Evolutionary conservation across 805 yeast species (phyloP).

Genomic region (Zygotorulaspora florentina): DNA sequence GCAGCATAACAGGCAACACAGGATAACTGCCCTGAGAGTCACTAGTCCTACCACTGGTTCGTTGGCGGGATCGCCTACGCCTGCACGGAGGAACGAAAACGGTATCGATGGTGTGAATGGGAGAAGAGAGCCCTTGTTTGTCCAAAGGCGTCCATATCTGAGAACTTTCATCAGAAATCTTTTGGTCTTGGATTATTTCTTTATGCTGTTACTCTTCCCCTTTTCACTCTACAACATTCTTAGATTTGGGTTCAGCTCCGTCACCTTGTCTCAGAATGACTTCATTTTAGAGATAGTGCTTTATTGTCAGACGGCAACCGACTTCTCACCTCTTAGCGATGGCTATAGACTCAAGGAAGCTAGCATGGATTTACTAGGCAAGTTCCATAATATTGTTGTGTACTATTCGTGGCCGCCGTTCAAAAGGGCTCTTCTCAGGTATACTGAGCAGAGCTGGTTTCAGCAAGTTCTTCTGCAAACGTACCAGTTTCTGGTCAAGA

Average conservation of each 20-base stretch:
- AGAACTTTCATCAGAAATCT: constrained; percentile 25
- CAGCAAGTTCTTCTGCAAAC: constrained; percentile 4
- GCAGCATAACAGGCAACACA: constrained; percentile 7
- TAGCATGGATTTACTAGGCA: constrained; percentile 25
- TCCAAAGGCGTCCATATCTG: constrained; percentile 23
- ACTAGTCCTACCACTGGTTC: too few species aligned
- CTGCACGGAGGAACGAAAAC: background rate
- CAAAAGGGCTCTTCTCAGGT: constrained; percentile 1
- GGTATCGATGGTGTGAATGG: background rate
- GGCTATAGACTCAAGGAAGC: constrained; percentile 13
- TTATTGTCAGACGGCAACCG: constrained; percentile 23
- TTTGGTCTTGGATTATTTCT: constrained; percentile 28
- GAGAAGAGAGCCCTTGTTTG: constrained; percentile 15
- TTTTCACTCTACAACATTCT: constrained; percentile 32
- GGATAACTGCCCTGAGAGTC: background rate
- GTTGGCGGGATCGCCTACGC: too few species aligned
- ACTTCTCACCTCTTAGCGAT: constrained; percentile 27
- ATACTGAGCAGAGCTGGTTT: constrained; percentile 3
- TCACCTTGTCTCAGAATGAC: constrained; percentile 31
- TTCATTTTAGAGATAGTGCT: constrained; percentile 24
- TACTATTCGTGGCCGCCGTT: constrained; percentile 25
- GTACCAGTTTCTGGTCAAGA: constrained; percentile 22
- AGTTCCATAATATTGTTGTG: constrained; percentile 32
- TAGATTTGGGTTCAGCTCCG: constrained; percentile 26
- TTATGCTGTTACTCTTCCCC: constrained; percentile 31